Base-by-base conservation (phyloP, 352 stramenopile genomes). In the Globisporangium mamillatum region DNA sequence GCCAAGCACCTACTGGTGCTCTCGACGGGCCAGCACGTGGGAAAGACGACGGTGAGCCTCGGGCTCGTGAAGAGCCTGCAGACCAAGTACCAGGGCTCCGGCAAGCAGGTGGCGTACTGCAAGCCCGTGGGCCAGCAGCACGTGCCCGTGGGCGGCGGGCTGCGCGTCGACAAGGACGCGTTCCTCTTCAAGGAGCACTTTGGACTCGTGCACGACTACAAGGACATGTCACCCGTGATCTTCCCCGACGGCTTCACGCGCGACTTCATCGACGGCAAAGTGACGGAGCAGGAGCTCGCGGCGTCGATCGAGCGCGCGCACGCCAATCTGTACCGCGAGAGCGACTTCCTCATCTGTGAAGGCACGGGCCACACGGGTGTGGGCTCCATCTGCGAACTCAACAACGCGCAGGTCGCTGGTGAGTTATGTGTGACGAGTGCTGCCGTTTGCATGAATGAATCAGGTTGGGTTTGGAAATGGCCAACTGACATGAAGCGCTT, bases 141-240 rank as follows among this genome's bases (percentile, higher is more conserved):
- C 65, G 88, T 97, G 41, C 76, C 86, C 12, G 89, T 97, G 59
- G 81, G 82, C 41, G 81, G 79, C 57, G 83, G 86, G 0, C 75
- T 98, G 63, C 81, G 90, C 55, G 94, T 98, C 36, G 88, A 95
- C 70, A 95, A 95, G 86, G 92, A 99, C 73, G 94, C 97, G 27
- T 96, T 89, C 66, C 74, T 99, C 9, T 96, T 99, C 66, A 97
- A 97, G 66, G 95, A 99, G 71, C 92, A 98, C 76, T 99, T 99
- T 69, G 82, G 91, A 25, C 81, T 99, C 38, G 84, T 98, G 73
- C 95, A 98, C 71, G 80, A 98, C 69, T 99, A 99, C 85, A 80
- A 90, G 72, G 80, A 99, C 74, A 99, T 99, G 97, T 98, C 90
- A 64, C 97, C 97, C 34, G 97, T 99, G 29, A 95, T 99, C 76